phyloP scores from a whole-genome alignment of 768 basidiomycete genomes.

The Tulasnella sp. region DNA sequence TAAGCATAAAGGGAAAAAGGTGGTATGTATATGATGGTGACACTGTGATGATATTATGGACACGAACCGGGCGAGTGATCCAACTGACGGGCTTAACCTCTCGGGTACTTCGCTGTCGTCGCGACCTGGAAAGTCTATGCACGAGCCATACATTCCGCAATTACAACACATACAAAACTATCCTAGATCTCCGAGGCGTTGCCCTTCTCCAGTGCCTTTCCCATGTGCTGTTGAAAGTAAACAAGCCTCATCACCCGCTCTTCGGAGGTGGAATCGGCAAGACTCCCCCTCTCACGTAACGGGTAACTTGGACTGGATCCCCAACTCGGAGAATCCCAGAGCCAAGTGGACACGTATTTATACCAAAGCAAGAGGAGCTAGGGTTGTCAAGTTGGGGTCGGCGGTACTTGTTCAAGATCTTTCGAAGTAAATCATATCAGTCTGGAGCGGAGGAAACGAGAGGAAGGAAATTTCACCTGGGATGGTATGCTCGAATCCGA shows the following conservation, averaged over 20 bases:
- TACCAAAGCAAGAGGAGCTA: constrained; percentile 52
- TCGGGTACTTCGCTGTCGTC: no score
- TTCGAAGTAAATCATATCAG: not conserved
- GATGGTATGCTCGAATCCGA: constrained; percentile 65
- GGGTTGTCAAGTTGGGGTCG: constrained; percentile 42
- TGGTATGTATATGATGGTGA: no score
- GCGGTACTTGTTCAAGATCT: constrained; percentile 33
- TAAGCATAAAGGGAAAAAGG: no score
- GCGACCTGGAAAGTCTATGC: no score
- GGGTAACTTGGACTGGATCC: constrained; percentile 39
- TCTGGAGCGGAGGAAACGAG: not conserved
- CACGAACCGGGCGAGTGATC: no score
- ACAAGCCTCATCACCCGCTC: not conserved
- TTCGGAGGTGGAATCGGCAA: not conserved
- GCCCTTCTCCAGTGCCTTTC: no score
- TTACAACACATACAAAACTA: no score
- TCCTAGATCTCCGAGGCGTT: no score
- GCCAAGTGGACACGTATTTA: constrained; percentile 44
- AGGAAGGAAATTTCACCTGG: constrained; percentile 10
- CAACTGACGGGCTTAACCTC: no score
- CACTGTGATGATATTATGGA: no score
- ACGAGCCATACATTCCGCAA: no score
- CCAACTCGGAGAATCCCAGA: constrained; percentile 48
- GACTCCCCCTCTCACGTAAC: not conserved
- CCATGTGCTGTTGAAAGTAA: no score